These are phyloP conservation scores for Kalmanozyma brasiliensis DNA, from an alignment of 1,284 basidiomycete species.

Conservation along the genomic window DNA sequence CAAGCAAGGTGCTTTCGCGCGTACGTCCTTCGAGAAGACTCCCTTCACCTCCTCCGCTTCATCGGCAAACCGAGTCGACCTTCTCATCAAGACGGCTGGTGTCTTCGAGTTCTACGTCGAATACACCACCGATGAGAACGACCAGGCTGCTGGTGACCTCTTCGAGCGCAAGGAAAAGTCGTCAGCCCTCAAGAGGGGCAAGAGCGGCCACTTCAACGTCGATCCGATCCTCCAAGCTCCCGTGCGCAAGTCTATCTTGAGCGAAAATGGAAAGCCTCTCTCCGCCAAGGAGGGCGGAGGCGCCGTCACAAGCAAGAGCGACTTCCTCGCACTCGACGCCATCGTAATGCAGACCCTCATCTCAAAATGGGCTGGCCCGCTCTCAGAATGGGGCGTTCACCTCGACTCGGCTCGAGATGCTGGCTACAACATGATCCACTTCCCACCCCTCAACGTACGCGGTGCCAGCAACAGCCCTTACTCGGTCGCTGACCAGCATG, in stretches of 20 bases:
- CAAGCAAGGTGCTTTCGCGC: slow-evolving; percentile 77
- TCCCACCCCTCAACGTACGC: slow-evolving; percentile 59
- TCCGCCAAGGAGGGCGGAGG: slow-evolving; percentile 49
- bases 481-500: slow-evolving; percentile 59
- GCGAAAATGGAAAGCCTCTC: slow-evolving; percentile 22
- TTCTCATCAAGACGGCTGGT: slow-evolving; percentile 51
- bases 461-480: slow-evolving; percentile 60
- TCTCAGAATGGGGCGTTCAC: slow-evolving; percentile 56
- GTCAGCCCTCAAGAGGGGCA: slow-evolving; percentile 30
- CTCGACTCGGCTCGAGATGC: slow-evolving; percentile 55
- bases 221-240: slow-evolving; percentile 58
- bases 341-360: slow-evolving; percentile 61
- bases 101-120: slow-evolving; percentile 65
- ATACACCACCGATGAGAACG: slow-evolving; percentile 42
- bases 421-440: slow-evolving; percentile 66
- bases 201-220: slow-evolving; percentile 61
- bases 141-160: slow-evolving; percentile 16
- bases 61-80: slow-evolving; percentile 42
- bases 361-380: slow-evolving; percentile 63
- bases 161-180: slow-evolving; percentile 20
- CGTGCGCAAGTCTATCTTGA: slow-evolving; percentile 46
- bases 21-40: slow-evolving; percentile 77
- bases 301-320: slow-evolving; percentile 21
- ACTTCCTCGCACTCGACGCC: slow-evolving; percentile 52
- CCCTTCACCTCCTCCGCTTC: slow-evolving; percentile 27